Evolutionary conservation across 2,329 filamentous ascomycete genomes (phyloP).

Genomic region (Ramichloridium luteum): DNA sequence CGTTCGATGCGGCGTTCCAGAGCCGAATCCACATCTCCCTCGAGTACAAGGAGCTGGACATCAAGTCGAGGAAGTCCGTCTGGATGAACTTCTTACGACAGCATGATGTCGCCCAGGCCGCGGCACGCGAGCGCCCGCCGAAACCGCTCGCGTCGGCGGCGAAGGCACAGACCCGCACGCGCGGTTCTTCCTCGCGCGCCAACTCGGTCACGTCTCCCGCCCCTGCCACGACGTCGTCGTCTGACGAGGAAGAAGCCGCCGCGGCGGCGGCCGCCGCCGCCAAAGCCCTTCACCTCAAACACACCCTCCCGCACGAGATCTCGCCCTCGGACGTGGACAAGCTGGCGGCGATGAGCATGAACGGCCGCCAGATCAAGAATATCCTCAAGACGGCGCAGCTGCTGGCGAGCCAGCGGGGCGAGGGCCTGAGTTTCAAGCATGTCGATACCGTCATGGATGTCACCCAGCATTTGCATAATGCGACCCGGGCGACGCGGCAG

Average conservation of each 20-base stretch:
- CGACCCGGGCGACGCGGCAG: slow-evolving; percentile 16
- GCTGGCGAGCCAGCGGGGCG: slow-evolving; percentile 17
- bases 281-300: slow-evolving; percentile 10
- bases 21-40: slow-evolving; percentile 34
- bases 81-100: slow-evolving; percentile 35
- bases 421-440: slow-evolving; percentile 18
- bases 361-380: slow-evolving; percentile 34
- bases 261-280: slow-evolving; percentile 2
- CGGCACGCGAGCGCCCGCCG: slow-evolving; percentile 11
- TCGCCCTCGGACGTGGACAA: slow-evolving; percentile 20
- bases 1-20: slow-evolving; percentile 35
- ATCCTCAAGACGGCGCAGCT: slow-evolving; percentile 30
- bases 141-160: slow-evolving; percentile 14
- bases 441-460: slow-evolving; percentile 25
- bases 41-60: slow-evolving; percentile 31
- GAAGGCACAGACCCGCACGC: slow-evolving; percentile 7
- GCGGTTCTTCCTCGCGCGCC: not conserved
- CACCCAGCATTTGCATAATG: slow-evolving; percentile 22
- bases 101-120: slow-evolving; percentile 16
- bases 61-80: slow-evolving; percentile 26
- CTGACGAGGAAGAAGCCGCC: slow-evolving; percentile 2
- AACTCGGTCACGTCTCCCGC: not conserved
- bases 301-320: slow-evolving; percentile 20
- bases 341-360: slow-evolving; percentile 23
- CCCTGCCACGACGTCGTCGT: slow-evolving; percentile 3